Evolutionary conservation across 2,329 filamentous ascomycete genomes (phyloP), one percentile per base, ranked within the genome.

Genomic region (Fusarium sacchari): DNA sequence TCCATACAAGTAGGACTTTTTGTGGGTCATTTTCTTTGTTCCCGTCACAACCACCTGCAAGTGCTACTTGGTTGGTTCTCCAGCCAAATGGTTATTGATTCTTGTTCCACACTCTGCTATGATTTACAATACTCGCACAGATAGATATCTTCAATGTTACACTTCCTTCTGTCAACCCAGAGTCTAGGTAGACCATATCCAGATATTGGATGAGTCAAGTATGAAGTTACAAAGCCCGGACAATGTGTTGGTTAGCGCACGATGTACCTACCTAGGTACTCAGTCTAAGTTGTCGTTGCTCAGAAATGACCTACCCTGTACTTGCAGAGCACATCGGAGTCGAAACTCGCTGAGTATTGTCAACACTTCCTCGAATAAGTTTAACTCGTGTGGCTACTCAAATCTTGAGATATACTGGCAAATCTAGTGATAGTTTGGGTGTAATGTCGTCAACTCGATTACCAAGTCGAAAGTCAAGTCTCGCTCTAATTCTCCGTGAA

Each of bases 1-100:
- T n/a, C n/a, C n/a, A n/a, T n/a, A n/a, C n/a, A n/a, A n/a, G 62
- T 65, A 66, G 60, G 63, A 66, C 63, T 56, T 64, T 65, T 57
- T 64, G 40, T 66, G 63, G 63, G 32, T 17, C 42, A 11, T 18
- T n/a, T 30, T 37, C 49, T 57, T 66, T n/a, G n/a, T n/a, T n/a
- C n/a, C n/a, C n/a, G n/a, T n/a, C n/a, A n/a, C n/a, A n/a, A n/a
- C n/a, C n/a, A n/a, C n/a, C n/a, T n/a, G n/a, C n/a, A n/a, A n/a
- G n/a, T n/a, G n/a, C n/a, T n/a, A n/a, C n/a, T n/a, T n/a, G 57
- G 39, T 53, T 52, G 57, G 32, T 36, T 32, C 18, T 52, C 8
- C 32, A 36, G 18, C 22, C 32, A n/a, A 24, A 20, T 24, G 17
- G n/a, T 22, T 52, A 12, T 34, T 20, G 11, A 11, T 34, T 34